Base-by-base conservation (phyloP, 1,139 yeast genomes). In the Oligophagozyma castellii region DNA sequence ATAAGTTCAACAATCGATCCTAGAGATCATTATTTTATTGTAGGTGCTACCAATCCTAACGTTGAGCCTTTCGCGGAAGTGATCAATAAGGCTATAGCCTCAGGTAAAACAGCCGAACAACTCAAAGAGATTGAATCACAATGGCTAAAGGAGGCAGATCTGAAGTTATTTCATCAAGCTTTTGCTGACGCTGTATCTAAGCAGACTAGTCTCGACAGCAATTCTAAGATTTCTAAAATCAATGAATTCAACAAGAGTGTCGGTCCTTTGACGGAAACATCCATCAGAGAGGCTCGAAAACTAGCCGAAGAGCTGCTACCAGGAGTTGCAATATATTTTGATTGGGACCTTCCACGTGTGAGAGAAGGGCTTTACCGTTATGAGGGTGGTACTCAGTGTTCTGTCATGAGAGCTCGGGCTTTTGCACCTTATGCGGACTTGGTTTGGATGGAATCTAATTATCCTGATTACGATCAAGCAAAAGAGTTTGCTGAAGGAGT, bases 401-500 rank as follows among this genome's bases (percentile, higher is more conserved):
- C 96, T 32, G 80, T 86, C 36, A 86, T 83, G 78, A 77, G 98
- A 59, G 96, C 94, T 43, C 75, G 94, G 54, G 93, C 95, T 24
- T 89, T 68, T 56, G 86, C 95, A 35, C 95, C 95, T 42, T 86
- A 77, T 59, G 84, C 93, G 34, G 98, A 89, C 60, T 68, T 89
- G 65, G 77, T 86, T 48, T 89, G 98, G 98, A 86, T 89, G 96
- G 96, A 89, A 66, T 79, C 94, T 39, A 89, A 92, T 58, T 71
- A 81, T 44, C 96, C 98, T 46, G 95, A 84, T 58, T 86, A 69
- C 61, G 69, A 65, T 37, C 96, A 89, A 65, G 96, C 96, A 42
- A 72, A 77, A 61, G 95, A 84, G 60, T 89, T 86, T 51, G 93
- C 95, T 34, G 79, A 73, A 24, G 95, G 95, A 51, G 93, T 84